Conservation (phyloP, 345 rosid species). For the Brassica napus region DNA sequence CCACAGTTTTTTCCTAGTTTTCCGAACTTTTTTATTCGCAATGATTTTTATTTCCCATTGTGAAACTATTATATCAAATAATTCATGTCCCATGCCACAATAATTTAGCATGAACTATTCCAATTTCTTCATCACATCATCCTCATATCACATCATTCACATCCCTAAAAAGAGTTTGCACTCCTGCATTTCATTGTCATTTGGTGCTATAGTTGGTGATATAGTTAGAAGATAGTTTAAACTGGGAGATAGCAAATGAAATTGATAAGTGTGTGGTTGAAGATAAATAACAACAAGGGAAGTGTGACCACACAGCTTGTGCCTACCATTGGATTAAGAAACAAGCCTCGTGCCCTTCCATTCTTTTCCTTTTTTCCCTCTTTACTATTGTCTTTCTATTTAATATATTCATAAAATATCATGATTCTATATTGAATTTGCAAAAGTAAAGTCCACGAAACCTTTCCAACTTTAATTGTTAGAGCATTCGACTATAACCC, state of each 20-base stretch:
- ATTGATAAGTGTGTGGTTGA: constrained; percentile 25
- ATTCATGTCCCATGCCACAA: background rate
- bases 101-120: constrained; percentile 4
- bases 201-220: constrained; percentile 28
- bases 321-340: constrained; percentile 38
- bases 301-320: constrained; percentile 42
- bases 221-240: constrained; percentile 29
- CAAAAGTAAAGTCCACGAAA: constrained; percentile 42
- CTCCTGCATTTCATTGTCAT: constrained; percentile 21
- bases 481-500: constrained; percentile 34
- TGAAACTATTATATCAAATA: constrained; percentile 26
- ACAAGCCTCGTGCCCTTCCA: constrained; percentile 46
- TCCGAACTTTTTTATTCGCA: background rate
- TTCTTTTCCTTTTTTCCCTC: constrained; percentile 34
- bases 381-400: constrained; percentile 32
- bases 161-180: constrained; percentile 19
- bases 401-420: constrained; percentile 1
- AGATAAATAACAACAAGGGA: constrained; percentile 19
- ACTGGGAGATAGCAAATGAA: constrained; percentile 7
- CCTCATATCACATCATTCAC: constrained; percentile 16
- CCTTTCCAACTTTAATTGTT: constrained; percentile 42
- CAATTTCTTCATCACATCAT: constrained; percentile 1
- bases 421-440: constrained; percentile 19
- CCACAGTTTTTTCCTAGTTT: background rate
- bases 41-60: background rate